Evolutionary conservation across 106 monocot genomes (phyloP), one percentile per base, ranked within the genome.

Genomic region (Allium cepa): DNA sequence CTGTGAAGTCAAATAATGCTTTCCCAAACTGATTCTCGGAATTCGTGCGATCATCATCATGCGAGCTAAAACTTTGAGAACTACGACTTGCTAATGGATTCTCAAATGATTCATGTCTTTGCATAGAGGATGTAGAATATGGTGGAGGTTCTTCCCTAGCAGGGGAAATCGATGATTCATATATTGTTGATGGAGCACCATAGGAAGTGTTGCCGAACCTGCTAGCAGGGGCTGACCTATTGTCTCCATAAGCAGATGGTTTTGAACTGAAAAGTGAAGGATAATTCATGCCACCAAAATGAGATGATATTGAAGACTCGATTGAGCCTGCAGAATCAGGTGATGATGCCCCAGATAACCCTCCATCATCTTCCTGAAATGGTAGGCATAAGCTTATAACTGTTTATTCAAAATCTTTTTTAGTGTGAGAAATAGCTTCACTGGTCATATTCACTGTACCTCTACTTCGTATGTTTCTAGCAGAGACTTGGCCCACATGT

Each of bases 401-500:
- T 36, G 36, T 36, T 36, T 36, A 36, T 36, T 5, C 36, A 0
- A 36, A 36, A 36, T 36, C 36, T 1, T 36, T 36, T 36, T 36
- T 36, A 36, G 36, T 0, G 17, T 26, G 46, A 59, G 48, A 10
- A 17, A 69, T n/a, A 46, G 3, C 55, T 62, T 11, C 64, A 76
- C 63, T 15, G 8, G 64, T 49, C 56, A 66, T 59, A 60, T 7
- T 63, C 45, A 85, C 84, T n/a, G 50, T 52, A 92, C 97, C 88
- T 92, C 97, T 71, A 77, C 82, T 77, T 92, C 92, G 60, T 92
- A 89, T 62, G 76, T 84, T 75, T 97, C 84, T 55, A 99, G 64
- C 16, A 99, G 84, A 52, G 92, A 80, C 78, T 99, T 97, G 15
- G 97, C 97, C 92, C 92, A 99, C 86, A 99, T 85, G 60, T 99